These are phyloP conservation scores for Dalbergia oliveri DNA, from an alignment of 306 rosid genomes.

Conservation along the genomic window DNA sequence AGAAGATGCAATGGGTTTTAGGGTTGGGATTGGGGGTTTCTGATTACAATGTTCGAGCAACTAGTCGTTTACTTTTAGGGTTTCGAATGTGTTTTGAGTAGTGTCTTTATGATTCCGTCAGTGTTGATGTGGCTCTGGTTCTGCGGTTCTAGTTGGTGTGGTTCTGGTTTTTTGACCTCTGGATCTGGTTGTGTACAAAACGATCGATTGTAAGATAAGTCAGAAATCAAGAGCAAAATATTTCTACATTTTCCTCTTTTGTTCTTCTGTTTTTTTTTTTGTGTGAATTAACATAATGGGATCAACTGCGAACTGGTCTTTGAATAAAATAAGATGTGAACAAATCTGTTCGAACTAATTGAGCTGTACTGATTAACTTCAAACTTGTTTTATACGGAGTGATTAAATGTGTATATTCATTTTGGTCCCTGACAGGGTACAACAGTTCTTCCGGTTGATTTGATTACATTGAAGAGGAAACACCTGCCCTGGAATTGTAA, in stretches of 20 bases:
- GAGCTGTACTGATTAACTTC: too few relatives aligned
- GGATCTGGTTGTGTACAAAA: constrained; percentile 25
- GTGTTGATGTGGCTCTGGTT: neutral
- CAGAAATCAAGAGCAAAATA: neutral
- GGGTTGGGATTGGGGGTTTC: neutral
- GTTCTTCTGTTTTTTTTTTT: neutral
- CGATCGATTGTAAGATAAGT: constrained; percentile 27
- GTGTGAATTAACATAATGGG: too few relatives aligned
- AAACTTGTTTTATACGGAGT: too few relatives aligned
- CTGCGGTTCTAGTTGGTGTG: neutral
- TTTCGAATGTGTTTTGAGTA: neutral
- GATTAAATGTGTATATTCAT: too few relatives aligned
- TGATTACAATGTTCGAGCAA: neutral
- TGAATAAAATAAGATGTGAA: too few relatives aligned
- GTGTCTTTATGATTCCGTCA: neutral
- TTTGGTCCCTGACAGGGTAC: too few relatives aligned
- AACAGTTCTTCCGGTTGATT: too few relatives aligned
- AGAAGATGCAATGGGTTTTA: neutral
- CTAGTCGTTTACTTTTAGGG: neutral
- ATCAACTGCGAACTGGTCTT: too few relatives aligned
- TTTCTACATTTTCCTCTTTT: neutral
- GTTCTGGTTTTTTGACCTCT: constrained; percentile 46
- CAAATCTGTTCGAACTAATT: too few relatives aligned
- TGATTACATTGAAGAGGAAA: too few relatives aligned
- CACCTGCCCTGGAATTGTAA: too few relatives aligned